These are phyloP conservation scores for Spiraea crenata DNA, from an alignment of 331 rosid genomes.

Conservation along the genomic window DNA sequence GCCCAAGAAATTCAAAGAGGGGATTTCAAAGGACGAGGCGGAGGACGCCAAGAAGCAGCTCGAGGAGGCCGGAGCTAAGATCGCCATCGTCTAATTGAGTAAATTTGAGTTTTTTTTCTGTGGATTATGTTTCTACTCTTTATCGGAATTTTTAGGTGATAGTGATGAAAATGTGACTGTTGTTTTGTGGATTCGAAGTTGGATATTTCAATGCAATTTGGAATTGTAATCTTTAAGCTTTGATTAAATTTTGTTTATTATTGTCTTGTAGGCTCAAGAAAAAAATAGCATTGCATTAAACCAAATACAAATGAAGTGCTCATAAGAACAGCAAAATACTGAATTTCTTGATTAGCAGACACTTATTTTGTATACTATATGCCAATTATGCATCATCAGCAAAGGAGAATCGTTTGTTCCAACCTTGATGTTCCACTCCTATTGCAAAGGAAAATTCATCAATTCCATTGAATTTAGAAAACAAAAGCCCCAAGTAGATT, in stretches of 20 bases:
- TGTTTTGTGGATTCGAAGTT: not conserved
- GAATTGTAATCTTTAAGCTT: not conserved
- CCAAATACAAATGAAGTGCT: too few species aligned
- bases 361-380: too few species aligned
- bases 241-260: not conserved
- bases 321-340: too few species aligned
- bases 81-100: slow-evolving; percentile 40
- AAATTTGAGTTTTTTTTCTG: not conserved
- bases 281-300: not conserved
- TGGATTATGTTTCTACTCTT: slow-evolving; percentile 5
- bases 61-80: slow-evolving; percentile 81
- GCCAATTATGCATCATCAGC: too few species aligned
- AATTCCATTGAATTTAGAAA: too few species aligned
- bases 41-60: slow-evolving; percentile 85
- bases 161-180: not conserved
- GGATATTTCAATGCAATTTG: slow-evolving; percentile 4
- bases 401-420: too few species aligned
- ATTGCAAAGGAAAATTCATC: too few species aligned
- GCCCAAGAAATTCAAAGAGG: slow-evolving; percentile 86
- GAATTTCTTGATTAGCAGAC: too few species aligned
- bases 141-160: not conserved
- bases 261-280: too few species aligned
- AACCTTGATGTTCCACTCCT: too few species aligned
- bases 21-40: slow-evolving; percentile 64
- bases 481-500: too few species aligned